Percentiles rank a stretch among this genome's conserved stretches.
These are phyloP conservation scores for Saccharum hybrid DNA, from an alignment of 202 grass and related monocot genomes.

Conservation along the genomic window DNA sequence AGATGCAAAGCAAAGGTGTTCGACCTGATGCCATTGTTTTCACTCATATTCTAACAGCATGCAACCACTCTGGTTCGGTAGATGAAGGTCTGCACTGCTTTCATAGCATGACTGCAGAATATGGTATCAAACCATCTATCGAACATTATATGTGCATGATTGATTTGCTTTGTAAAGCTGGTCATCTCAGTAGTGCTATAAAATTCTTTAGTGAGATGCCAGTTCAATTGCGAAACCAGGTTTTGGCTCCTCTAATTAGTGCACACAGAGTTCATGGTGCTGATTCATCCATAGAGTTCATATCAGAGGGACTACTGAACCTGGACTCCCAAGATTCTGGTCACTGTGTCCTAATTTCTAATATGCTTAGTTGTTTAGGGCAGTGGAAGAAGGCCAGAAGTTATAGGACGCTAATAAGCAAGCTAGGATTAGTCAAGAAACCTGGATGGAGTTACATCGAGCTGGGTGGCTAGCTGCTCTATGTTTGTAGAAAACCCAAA, in stretches of 20 bases:
- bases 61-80: constrained; percentile 67
- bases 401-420: constrained; percentile 53
- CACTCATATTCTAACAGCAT: constrained; percentile 66
- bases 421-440: constrained; percentile 67
- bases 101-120: constrained; percentile 52
- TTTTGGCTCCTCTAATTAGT: constrained; percentile 56
- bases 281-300: constrained; percentile 45
- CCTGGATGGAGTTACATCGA: constrained; percentile 68
- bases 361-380: constrained; percentile 57
- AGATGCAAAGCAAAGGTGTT: constrained; percentile 60
- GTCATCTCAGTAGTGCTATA: constrained; percentile 45
- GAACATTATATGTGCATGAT: constrained; percentile 74
- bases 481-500: not conserved
- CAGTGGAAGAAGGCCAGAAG: constrained; percentile 63
- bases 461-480: constrained; percentile 18
- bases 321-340: constrained; percentile 48
- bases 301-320: constrained; percentile 47
- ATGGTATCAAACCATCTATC: constrained; percentile 53
- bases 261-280: constrained; percentile 44
- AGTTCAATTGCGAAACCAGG: constrained; percentile 47
- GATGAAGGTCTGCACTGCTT: constrained; percentile 63
- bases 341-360: constrained; percentile 62
- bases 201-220: constrained; percentile 56
- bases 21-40: constrained; percentile 68
- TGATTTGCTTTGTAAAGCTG: constrained; percentile 67